A percentile compares a stretch with the other conserved stretches of the same genome.
These are phyloP conservation scores for Sarcodon sp. DNA, from an alignment of 768 basidiomycete genomes.

Conservation along the genomic window DNA sequence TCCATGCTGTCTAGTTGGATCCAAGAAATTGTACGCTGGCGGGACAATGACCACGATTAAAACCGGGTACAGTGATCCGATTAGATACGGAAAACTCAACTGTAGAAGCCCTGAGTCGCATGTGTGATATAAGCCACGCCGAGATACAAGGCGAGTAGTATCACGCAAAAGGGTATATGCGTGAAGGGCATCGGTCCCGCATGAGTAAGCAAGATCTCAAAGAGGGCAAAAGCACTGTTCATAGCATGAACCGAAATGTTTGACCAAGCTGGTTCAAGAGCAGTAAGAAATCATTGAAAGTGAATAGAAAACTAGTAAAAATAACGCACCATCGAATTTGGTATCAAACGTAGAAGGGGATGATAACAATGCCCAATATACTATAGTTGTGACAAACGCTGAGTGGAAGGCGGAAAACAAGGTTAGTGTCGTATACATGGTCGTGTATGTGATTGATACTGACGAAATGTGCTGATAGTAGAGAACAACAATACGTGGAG, in stretches of 20 bases:
- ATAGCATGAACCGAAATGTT: conserved; percentile 50
- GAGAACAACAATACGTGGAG: conserved; percentile 41
- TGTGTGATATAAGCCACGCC: conserved; percentile 58
- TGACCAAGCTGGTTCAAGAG: conserved; percentile 30
- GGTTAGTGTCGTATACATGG: background rate
- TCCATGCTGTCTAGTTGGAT: conserved; percentile 30
- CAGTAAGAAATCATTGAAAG: conserved; percentile 3
- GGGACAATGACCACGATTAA: background rate
- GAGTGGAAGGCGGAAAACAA: background rate
- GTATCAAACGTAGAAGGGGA: conserved; percentile 26
- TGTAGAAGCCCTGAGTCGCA: conserved; percentile 48
- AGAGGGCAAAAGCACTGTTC: conserved; percentile 41
- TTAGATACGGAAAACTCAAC: conserved; percentile 25
- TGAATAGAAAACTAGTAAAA: background rate
- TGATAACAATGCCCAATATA: conserved; percentile 48
- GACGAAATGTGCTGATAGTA: conserved; percentile 45
- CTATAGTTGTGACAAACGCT: conserved; percentile 55
- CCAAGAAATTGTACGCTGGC: conserved; percentile 52
- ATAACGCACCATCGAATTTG: conserved; percentile 23
- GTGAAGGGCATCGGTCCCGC: conserved; percentile 38
- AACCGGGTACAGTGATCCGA: background rate
- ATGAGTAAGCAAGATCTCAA: conserved; percentile 47
- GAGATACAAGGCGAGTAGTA: conserved; percentile 43
- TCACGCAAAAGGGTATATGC: conserved; percentile 29
- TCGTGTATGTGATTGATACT: conserved; percentile 13